Percentiles rank a stretch among this genome's conserved stretches.
Evolutionary conservation across 78 protist species (phyloP).

Genomic region (Pelomyxa schiedti): DNA sequence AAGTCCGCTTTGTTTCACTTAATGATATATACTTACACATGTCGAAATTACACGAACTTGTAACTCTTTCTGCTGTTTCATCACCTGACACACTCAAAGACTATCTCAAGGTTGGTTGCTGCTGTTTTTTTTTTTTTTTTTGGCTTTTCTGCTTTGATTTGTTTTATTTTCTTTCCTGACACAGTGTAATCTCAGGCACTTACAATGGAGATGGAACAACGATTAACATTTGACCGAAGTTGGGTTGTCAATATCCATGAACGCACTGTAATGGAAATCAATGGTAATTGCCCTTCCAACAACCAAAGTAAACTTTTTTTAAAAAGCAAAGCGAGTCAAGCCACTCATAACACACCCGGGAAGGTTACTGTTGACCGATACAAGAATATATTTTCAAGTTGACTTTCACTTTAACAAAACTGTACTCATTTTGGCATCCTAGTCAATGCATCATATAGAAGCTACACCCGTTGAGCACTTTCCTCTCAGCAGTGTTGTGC

Average conservation of each 20-base stretch:
- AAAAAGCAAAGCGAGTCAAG: slow-evolving; percentile 34
- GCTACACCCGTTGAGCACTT: slow-evolving; percentile 30
- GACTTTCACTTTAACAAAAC: too few relatives aligned
- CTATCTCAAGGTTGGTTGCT: too few relatives aligned
- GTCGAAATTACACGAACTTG: background rate
- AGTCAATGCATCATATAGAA: slow-evolving; percentile 58
- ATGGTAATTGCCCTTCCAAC: slow-evolving; percentile 19
- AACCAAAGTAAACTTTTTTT: slow-evolving; percentile 19
- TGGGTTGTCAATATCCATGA: background rate
- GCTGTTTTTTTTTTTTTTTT: too few relatives aligned
- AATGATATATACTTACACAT: too few relatives aligned
- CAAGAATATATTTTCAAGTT: slow-evolving; percentile 65
- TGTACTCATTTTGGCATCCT: too few relatives aligned
- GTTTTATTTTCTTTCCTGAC: background rate
- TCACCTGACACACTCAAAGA: background rate
- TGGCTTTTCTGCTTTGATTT: too few relatives aligned
- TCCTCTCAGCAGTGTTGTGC: slow-evolving; percentile 10
- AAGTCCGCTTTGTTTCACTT: too few relatives aligned
- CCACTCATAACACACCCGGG: slow-evolving; percentile 72
- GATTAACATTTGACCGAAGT: background rate
- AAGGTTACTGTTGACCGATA: slow-evolving; percentile 45
- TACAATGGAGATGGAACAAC: background rate
- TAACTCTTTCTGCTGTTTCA: background rate
- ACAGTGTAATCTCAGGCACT: background rate
- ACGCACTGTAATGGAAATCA: slow-evolving; percentile 22